These are phyloP conservation scores for Penicillium sp. DNA, from an alignment of 2,329 filamentous ascomycete species.

Conservation along the genomic window DNA sequence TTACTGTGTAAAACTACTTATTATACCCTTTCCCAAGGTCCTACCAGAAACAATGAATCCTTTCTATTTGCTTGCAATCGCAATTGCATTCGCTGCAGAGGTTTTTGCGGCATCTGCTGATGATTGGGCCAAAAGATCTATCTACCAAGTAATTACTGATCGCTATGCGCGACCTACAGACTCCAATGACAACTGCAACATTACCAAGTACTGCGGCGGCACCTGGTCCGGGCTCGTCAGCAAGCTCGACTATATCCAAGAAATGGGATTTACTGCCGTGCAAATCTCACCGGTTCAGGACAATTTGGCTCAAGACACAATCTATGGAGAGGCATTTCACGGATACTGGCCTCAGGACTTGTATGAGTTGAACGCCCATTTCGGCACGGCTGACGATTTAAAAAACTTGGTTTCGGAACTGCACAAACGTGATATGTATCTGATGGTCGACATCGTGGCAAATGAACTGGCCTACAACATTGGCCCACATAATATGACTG, in stretches of 20 bases:
- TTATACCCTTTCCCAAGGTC: background rate
- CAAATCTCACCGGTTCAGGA: slow-evolving; percentile 38
- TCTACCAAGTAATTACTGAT: slow-evolving; percentile 42
- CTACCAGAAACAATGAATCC: slow-evolving; percentile 7
- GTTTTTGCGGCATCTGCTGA: slow-evolving; percentile 15
- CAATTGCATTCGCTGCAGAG: background rate
- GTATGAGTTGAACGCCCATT: slow-evolving; percentile 42
- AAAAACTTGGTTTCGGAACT: slow-evolving; percentile 38
- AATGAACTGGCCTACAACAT: slow-evolving; percentile 36
- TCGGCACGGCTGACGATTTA: slow-evolving; percentile 42
- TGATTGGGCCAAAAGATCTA: slow-evolving; percentile 35
- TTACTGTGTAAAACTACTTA: background rate
- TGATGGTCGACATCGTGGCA: slow-evolving; percentile 48
- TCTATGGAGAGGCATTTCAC: slow-evolving; percentile 40
- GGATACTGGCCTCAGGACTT: slow-evolving; percentile 46
- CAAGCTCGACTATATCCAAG: slow-evolving; percentile 45
- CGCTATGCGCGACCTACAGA: slow-evolving; percentile 32
- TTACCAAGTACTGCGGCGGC: slow-evolving; percentile 41
- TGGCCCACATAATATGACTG: slow-evolving; percentile 10
- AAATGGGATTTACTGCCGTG: slow-evolving; percentile 43
- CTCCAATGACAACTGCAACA: slow-evolving; percentile 18
- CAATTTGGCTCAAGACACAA: slow-evolving; percentile 28
- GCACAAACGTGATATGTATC: slow-evolving; percentile 42
- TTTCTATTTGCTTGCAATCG: background rate
- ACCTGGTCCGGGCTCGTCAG: slow-evolving; percentile 43